Evolutionary conservation across 2,329 filamentous ascomycete species (phyloP).

Genomic region (Fusarium pseudonygamai): DNA sequence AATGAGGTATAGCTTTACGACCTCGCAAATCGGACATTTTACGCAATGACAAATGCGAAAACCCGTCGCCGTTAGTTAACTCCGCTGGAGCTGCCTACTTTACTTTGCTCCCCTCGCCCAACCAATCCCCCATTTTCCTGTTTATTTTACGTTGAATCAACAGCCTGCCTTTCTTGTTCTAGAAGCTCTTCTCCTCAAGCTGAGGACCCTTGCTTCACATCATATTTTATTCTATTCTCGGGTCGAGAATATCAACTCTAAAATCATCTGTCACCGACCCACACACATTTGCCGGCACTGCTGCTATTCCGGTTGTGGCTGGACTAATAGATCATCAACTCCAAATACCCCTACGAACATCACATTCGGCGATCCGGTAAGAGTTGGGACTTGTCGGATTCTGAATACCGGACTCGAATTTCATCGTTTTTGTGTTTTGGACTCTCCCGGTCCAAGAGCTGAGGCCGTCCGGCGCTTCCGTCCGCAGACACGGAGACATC

Average conservation of each 20-base stretch:
- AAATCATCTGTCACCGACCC: slow-evolving; percentile 33
- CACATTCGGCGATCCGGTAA: slow-evolving; percentile 2
- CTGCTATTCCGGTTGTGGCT: slow-evolving; percentile 38
- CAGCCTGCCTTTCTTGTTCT: neutral
- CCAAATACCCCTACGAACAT: slow-evolving; percentile 17
- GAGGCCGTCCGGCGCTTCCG: slow-evolving; percentile 43
- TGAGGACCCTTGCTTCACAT: slow-evolving; percentile 3
- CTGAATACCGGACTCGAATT: slow-evolving; percentile 3
- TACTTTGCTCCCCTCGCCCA: slow-evolving; percentile 10
- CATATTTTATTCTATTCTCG: neutral
- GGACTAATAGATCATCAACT: slow-evolving; percentile 36
- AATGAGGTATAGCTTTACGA: slow-evolving; percentile 21
- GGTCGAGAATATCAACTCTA: neutral
- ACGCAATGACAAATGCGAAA: slow-evolving; percentile 36
- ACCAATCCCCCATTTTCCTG: slow-evolving; percentile 19
- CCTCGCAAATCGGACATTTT: slow-evolving; percentile 39
- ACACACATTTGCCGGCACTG: slow-evolving; percentile 30
- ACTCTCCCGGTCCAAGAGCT: slow-evolving; percentile 28
- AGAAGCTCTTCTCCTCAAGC: neutral
- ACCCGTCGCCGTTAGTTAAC: slow-evolving; percentile 34
- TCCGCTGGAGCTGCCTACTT: slow-evolving; percentile 20
- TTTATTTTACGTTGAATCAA: slow-evolving; percentile 16
- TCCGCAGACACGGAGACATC: slow-evolving; percentile 28
- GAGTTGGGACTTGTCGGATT: slow-evolving; percentile 4
- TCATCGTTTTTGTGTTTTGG: slow-evolving; percentile 17